phyloP scores from a whole-genome alignment of 1,139 yeast genomes.

The Chernovozyma aurita region DNA sequence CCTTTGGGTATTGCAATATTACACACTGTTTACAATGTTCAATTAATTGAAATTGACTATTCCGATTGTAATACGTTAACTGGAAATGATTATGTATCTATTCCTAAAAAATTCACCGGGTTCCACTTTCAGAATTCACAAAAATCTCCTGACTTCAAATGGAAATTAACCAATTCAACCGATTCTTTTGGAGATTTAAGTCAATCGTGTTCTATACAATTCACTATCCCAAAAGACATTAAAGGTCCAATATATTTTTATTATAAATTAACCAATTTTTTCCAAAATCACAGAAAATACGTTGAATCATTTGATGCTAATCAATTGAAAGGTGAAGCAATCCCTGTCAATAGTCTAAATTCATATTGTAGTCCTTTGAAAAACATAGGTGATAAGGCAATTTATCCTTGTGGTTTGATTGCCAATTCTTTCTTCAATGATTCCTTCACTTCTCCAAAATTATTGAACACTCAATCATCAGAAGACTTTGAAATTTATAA shows the following conservation, averaged over 20 bases:
- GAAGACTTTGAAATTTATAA: conserved; percentile 45
- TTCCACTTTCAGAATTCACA: conserved; percentile 51
- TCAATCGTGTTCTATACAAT: conserved; percentile 51
- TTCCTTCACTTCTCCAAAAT: conserved; percentile 54
- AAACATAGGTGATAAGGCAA: conserved; percentile 26
- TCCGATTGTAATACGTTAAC: conserved; percentile 49
- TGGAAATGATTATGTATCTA: conserved; percentile 26
- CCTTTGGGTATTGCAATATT: conserved; percentile 72
- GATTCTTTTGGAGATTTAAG: conserved; percentile 27
- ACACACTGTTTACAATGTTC: conserved; percentile 55
- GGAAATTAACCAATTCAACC: conserved; percentile 44
- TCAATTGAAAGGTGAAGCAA: conserved; percentile 63
- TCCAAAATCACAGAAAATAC: conserved; percentile 74
- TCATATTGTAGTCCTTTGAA: conserved; percentile 60
- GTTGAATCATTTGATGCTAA: conserved; percentile 65
- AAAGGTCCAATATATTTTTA: conserved; percentile 60
- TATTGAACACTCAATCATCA: conserved; percentile 38
- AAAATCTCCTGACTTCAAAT: conserved; percentile 43
- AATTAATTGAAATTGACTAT: conserved; percentile 55
- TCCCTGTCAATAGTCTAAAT: conserved; percentile 38
- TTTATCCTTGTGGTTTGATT: conserved; percentile 92
- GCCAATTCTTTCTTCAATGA: conserved; percentile 94
- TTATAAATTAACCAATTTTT: conserved; percentile 69
- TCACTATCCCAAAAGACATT: conserved; percentile 55
- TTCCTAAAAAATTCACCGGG: conserved; percentile 49